Percentiles rank a stretch among this genome's conserved stretches.
Conservation (phyloP, 805 yeast species). For the Candida vaughaniae region DNA sequence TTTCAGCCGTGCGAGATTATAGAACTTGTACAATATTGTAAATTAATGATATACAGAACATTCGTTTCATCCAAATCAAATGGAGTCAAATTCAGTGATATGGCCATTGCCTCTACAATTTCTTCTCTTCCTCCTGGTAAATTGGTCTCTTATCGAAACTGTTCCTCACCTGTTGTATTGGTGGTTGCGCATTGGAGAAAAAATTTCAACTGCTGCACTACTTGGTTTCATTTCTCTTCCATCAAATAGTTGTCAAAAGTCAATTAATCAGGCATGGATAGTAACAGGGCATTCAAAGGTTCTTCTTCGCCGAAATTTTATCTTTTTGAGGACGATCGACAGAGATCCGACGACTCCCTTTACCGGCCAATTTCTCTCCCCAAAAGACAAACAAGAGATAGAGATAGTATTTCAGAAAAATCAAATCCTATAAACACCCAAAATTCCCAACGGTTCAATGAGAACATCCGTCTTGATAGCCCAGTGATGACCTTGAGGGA, state of each 20-base stretch:
- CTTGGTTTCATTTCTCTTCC: too few relatives aligned
- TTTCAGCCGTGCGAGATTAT: neutral
- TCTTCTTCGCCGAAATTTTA: conserved; percentile 7
- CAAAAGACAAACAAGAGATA: conserved; percentile 3
- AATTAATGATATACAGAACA: too few relatives aligned
- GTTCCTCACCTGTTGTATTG: too few relatives aligned
- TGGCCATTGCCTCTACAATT: too few relatives aligned
- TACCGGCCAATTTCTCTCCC: conserved; percentile 2
- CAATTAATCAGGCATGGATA: neutral
- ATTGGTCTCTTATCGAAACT: too few relatives aligned
- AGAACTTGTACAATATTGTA: too few relatives aligned
- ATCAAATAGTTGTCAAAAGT: too few relatives aligned
- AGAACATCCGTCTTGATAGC: conserved; percentile 9
- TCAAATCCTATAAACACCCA: neutral
- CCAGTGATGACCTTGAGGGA: conserved; percentile 16
- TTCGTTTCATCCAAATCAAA: too few relatives aligned
- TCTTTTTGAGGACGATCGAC: conserved; percentile 7
- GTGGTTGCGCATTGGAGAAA: too few relatives aligned
- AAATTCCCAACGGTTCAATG: neutral
- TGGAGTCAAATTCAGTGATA: too few relatives aligned
- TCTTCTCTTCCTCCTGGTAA: too few relatives aligned
- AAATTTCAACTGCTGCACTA: too few relatives aligned
- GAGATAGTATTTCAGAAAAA: neutral
- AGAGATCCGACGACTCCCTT: conserved; percentile 4
- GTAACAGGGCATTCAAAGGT: neutral